Conservation (phyloP, 106 monocot species). For the Dactylorhiza incarnata region DNA sequence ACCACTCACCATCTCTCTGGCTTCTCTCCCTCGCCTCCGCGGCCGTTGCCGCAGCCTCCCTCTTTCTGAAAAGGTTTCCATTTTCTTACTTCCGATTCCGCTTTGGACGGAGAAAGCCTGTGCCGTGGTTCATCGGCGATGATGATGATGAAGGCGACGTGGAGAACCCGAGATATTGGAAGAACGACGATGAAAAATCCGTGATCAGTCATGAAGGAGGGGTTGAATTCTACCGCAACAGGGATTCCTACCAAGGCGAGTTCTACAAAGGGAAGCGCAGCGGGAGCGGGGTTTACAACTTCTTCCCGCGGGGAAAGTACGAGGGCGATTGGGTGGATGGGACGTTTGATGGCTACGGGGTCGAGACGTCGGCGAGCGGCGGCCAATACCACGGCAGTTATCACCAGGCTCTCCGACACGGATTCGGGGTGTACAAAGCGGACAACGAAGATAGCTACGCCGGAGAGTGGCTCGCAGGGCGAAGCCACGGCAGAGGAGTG, state of each 20-base stretch:
- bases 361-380: constrained; percentile 51
- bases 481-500: constrained; percentile 40
- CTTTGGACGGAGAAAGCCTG: constrained; percentile 10
- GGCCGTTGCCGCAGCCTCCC: constrained; percentile 8
- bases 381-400: constrained; percentile 40
- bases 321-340: constrained; percentile 56
- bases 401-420: constrained; percentile 25
- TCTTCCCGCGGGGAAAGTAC: constrained; percentile 29
- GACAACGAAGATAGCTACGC: constrained; percentile 41
- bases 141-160: constrained; percentile 20
- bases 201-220: constrained; percentile 37
- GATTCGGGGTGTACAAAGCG: constrained; percentile 33
- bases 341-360: constrained; percentile 37
- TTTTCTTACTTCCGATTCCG: not conserved
- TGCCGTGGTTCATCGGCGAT: constrained; percentile 67
- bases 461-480: constrained; percentile 46
- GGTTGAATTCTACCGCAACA: constrained; percentile 39
- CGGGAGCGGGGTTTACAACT: constrained; percentile 41
- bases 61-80: not conserved
- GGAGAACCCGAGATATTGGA: not conserved
- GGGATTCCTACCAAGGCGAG: constrained; percentile 48
- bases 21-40: constrained; percentile 20
- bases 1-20: constrained; percentile 5
- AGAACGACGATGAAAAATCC: not conserved
- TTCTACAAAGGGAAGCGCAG: constrained; percentile 26